phyloP scores from a whole-genome alignment of 768 basidiomycete genomes.

The Lactifluus pinguis region DNA sequence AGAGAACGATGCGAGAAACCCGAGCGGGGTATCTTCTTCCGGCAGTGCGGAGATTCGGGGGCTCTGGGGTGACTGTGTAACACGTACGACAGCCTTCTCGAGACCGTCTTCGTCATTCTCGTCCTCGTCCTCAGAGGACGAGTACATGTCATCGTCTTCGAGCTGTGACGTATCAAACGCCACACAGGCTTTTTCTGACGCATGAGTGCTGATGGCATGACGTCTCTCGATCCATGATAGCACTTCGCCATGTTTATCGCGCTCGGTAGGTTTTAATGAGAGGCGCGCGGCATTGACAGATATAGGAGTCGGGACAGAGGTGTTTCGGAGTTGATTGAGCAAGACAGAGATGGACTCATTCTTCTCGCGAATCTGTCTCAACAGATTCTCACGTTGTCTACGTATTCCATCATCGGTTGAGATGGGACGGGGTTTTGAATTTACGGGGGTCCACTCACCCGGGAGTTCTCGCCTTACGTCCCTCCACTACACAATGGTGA shows the following conservation, averaged over 20 bases:
- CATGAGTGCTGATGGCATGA: constrained; percentile 17
- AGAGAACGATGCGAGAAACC: constrained; percentile 16
- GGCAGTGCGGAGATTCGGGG: not conserved
- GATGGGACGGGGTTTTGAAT: not conserved
- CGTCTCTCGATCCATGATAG: constrained; percentile 26
- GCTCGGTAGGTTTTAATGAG: constrained; percentile 20
- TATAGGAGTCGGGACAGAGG: constrained; percentile 25
- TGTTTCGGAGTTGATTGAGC: constrained; percentile 23
- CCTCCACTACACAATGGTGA: constrained; percentile 26
- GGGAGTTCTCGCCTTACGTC: constrained; percentile 28
- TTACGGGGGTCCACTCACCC: constrained; percentile 20
- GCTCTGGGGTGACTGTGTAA: not conserved
- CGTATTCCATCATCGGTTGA: not conserved
- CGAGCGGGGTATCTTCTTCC: constrained; percentile 6
- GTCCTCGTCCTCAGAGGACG: constrained; percentile 20
- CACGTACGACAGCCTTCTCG: constrained; percentile 7
- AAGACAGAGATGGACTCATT: constrained; percentile 23
- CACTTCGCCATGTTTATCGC: constrained; percentile 24
- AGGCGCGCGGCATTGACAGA: constrained; percentile 24
- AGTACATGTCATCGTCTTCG: constrained; percentile 25
- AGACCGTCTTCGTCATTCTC: constrained; percentile 13
- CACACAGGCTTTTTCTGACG: constrained; percentile 18
- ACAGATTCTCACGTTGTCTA: constrained; percentile 26
- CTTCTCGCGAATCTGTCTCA: constrained; percentile 28
- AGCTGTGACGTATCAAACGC: constrained; percentile 26